These are phyloP conservation scores for Flagelloscypha sp. DNA, from an alignment of 768 basidiomycete species.

Conservation along the genomic window DNA sequence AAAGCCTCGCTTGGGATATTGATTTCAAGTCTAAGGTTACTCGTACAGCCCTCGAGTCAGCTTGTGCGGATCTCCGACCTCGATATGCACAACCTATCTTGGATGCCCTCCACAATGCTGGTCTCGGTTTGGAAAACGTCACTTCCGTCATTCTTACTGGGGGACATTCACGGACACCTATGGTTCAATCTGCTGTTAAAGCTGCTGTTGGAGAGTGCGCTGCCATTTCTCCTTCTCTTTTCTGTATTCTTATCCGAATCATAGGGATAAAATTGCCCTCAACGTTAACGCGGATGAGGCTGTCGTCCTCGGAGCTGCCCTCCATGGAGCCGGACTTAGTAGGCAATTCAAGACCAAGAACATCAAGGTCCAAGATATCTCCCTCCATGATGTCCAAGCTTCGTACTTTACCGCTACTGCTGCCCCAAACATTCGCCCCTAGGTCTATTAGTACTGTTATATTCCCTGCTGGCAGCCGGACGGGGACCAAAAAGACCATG, in stretches of 20 bases:
- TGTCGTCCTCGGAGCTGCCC: constrained; percentile 83
- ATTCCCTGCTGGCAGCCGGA: constrained; percentile 71
- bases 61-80: constrained; percentile 55
- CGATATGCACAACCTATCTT: constrained; percentile 65
- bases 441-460: constrained; percentile 69
- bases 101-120: constrained; percentile 62
- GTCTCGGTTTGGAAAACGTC: constrained; percentile 64
- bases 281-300: constrained; percentile 98
- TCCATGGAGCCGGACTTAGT: constrained; percentile 83
- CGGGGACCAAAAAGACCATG: constrained; percentile 77
- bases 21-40: constrained; percentile 80
- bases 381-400: constrained; percentile 67
- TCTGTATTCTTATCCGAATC: background rate
- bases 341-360: constrained; percentile 93
- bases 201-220: constrained; percentile 71
- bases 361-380: constrained; percentile 74
- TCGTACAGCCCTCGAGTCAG: constrained; percentile 70
- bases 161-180: constrained; percentile 82
- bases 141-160: constrained; percentile 91
- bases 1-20: constrained; percentile 83
- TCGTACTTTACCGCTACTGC: constrained; percentile 64
- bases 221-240: background rate
- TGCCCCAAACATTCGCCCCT: constrained; percentile 36
- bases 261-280: constrained; percentile 74
- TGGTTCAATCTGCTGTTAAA: constrained; percentile 81